phyloP scores from a whole-genome alignment of 768 basidiomycete genomes.

The Lentinula guzmanii region DNA sequence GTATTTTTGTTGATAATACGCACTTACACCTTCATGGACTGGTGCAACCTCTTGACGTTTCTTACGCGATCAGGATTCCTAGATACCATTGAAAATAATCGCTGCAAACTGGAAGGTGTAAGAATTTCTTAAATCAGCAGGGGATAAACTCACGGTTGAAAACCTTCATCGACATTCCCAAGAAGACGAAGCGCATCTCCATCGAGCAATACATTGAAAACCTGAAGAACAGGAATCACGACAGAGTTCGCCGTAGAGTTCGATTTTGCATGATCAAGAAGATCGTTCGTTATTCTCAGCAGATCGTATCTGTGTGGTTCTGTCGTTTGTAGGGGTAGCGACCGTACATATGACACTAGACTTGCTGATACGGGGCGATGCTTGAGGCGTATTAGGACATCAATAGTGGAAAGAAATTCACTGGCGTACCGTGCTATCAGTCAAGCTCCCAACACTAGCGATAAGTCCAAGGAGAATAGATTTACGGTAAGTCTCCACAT shows the following conservation, averaged over 20 bases:
- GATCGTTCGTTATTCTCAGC: slow-evolving; percentile 47
- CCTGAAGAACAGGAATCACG: slow-evolving; percentile 79
- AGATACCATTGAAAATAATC: slow-evolving; percentile 49
- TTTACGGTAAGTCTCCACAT: slow-evolving; percentile 55
- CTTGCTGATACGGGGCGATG: slow-evolving; percentile 63
- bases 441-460: slow-evolving; percentile 77
- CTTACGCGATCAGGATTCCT: slow-evolving; percentile 67
- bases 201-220: slow-evolving; percentile 68
- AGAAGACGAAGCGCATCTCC: slow-evolving; percentile 53
- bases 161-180: slow-evolving; percentile 37
- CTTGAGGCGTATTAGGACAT: slow-evolving; percentile 29
- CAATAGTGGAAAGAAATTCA: slow-evolving; percentile 9
- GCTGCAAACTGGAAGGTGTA: slow-evolving; percentile 36
- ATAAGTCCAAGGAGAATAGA: slow-evolving; percentile 66
- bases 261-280: slow-evolving; percentile 46
- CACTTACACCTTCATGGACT: slow-evolving; percentile 80
- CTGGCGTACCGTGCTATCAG: slow-evolving; percentile 71
- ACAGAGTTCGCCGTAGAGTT: slow-evolving; percentile 60
- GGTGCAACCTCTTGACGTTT: slow-evolving; percentile 74
- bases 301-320: slow-evolving; percentile 36
- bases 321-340: slow-evolving; percentile 36
- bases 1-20: slow-evolving; percentile 1
- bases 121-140: slow-evolving; percentile 6
- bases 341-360: slow-evolving; percentile 51
- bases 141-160: slow-evolving; percentile 40